Evolutionary conservation across 2,329 filamentous ascomycete genomes (phyloP).

Genomic region (Aspergillus sp.): DNA sequence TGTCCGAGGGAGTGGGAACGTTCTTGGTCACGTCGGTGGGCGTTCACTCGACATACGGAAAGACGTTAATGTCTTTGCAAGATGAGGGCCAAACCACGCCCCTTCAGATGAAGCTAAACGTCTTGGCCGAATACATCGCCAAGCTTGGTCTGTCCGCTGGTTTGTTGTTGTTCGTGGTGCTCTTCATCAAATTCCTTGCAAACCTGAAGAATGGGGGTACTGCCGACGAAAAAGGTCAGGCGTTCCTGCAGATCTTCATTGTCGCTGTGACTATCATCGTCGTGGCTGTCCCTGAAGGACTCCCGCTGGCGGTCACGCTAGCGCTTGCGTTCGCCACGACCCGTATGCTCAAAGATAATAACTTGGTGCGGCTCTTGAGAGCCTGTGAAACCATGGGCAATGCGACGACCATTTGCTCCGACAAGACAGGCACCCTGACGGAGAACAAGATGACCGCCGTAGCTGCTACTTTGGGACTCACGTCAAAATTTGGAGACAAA

Average conservation of each 20-base stretch:
- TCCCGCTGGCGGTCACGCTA: constrained; percentile 60
- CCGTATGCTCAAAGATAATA: constrained; percentile 62
- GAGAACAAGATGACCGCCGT: constrained; percentile 64
- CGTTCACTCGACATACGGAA: constrained; percentile 70
- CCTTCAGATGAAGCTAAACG: constrained; percentile 72
- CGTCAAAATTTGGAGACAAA: constrained; percentile 44
- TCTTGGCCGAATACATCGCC: constrained; percentile 76
- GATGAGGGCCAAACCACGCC: constrained; percentile 76
- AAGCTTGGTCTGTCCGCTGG: constrained; percentile 70
- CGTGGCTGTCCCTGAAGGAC: constrained; percentile 59
- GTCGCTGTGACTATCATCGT: constrained; percentile 59
- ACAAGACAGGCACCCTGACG: constrained; percentile 65
- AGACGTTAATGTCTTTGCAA: constrained; percentile 73
- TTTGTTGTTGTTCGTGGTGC: constrained; percentile 70
- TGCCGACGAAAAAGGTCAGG: constrained; percentile 53
- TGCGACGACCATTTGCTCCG: constrained; percentile 62
- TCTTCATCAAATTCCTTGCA: constrained; percentile 74
- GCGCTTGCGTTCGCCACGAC: constrained; percentile 63
- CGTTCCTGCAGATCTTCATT: constrained; percentile 59
- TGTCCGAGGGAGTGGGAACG: constrained; percentile 71
- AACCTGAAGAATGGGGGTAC: constrained; percentile 52
- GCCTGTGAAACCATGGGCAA: constrained; percentile 65
- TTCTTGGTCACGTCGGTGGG: constrained; percentile 75
- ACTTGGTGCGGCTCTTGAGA: constrained; percentile 57
- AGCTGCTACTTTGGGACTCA: constrained; percentile 53